Base-by-base conservation (phyloP, 192 early-diverging fungal genomes). In the Coemansia sp. region DNA sequence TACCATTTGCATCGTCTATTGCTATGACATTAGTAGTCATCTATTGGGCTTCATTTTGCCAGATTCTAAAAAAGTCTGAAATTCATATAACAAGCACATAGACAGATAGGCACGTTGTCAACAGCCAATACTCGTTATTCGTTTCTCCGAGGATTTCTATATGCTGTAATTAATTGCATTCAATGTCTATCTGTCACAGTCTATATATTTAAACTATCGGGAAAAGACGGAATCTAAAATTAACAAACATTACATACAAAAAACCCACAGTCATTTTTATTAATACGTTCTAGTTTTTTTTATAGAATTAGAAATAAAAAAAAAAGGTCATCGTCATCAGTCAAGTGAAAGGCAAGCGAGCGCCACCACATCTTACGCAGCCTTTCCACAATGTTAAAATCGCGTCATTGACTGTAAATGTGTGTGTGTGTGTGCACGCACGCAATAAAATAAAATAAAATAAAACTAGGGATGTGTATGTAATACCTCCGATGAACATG, bases 311-410 rank as follows among this genome's bases (percentile, higher is more conserved):
- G 26, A 12, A 43, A 45, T 32, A 32, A 19, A 22, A 42, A 42
- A 19, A 19, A 19, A 13, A 22, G 39, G 37, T 36, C 36, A 64
- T 37, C 19, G 63, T 51, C 49, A 64, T 52, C 48, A 49, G 57
- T 13, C 19, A 46, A 42, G 43, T 21, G 51, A 43, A 32, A 46
- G 11, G 46, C 41, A 41, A 63, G 26, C 39, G 57, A 19, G 39
- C 55, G 65, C 65, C 65, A 66, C 65, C 42, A 66, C 18, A 45
- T 21, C 19, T 26, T 66, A 22, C 26, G 43, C 55, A 63, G 46
- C 41, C 57, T 45, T 26, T 65, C 12, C 32, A 41, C 57, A 59
- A 40, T 59, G 37, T 5, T 18, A 26, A 13, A 59, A 59, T 41
- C 26, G 3, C 39, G 57, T 16, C 57, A 59, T 59, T 59, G 36